phyloP scores from a whole-genome alignment of 225 moss, liverwort and hornwort species.

The Neckera pumila region DNA sequence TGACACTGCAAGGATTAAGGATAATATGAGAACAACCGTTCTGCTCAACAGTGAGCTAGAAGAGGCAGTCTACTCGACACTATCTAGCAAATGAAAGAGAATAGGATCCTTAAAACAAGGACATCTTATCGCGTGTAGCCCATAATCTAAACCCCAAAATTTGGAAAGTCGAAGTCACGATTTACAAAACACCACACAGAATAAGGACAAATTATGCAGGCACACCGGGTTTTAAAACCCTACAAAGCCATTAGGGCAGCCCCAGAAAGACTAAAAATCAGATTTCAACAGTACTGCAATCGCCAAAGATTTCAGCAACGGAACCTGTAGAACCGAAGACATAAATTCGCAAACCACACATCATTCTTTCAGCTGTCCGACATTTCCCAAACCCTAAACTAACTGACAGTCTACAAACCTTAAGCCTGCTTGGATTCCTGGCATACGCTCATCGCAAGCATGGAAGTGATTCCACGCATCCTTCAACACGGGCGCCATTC shows the following conservation, averaged over 20 bases:
- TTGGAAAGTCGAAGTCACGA: background rate
- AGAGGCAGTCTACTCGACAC: background rate
- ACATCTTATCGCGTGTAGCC: background rate
- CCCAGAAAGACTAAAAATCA: background rate
- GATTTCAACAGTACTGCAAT: background rate
- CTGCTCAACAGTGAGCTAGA: background rate
- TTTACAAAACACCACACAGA: background rate
- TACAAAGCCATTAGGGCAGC: background rate
- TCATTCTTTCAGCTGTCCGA: background rate
- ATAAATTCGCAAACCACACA: background rate
- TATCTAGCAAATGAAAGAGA: background rate
- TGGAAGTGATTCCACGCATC: constrained; percentile 25
- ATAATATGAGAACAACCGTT: background rate
- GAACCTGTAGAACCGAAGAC: background rate
- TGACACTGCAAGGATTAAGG: background rate
- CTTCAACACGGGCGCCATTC: constrained; percentile 20
- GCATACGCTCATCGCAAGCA: constrained; percentile 35
- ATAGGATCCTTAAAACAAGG: background rate
- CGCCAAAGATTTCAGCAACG: background rate
- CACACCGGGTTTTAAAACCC: background rate
- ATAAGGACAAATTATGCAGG: background rate
- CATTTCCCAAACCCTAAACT: background rate
- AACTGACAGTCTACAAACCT: background rate
- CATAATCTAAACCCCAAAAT: background rate
- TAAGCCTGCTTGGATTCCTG: constrained; percentile 14